Conservation (phyloP, 2,329 filamentous ascomycete species). For the Penicillium sp. region DNA sequence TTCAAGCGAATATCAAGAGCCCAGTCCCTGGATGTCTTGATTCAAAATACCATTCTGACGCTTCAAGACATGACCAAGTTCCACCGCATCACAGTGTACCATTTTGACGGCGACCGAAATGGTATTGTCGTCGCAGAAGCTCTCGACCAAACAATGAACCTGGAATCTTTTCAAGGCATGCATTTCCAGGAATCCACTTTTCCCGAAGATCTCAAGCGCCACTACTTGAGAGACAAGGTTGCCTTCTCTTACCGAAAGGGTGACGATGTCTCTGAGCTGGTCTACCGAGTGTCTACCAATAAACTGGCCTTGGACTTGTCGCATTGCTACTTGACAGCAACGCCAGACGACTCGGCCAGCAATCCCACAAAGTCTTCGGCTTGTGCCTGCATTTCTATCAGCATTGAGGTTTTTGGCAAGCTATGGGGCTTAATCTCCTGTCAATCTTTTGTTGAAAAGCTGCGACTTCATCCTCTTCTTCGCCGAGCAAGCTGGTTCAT, state of each 20-base stretch:
- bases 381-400: conserved; percentile 84
- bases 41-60: conserved; percentile 78
- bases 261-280: conserved; percentile 72
- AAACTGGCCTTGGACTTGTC: conserved; percentile 77
- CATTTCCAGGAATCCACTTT: conserved; percentile 87
- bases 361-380: conserved; percentile 65
- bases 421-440: conserved; percentile 86
- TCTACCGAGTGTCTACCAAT: conserved; percentile 75
- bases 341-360: conserved; percentile 80
- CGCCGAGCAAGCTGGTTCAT: conserved; percentile 88
- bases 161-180: conserved; percentile 79
- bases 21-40: conserved; percentile 68
- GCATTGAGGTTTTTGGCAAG: conserved; percentile 81
- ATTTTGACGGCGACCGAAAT: conserved; percentile 79
- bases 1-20: conserved; percentile 80
- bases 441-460: conserved; percentile 76
- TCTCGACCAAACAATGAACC: conserved; percentile 73
- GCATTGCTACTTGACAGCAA: conserved; percentile 78
- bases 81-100: conserved; percentile 87
- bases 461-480: conserved; percentile 84
- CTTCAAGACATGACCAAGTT: conserved; percentile 84
- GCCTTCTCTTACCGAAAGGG: conserved; percentile 81
- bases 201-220: conserved; percentile 76
- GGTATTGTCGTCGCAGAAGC: conserved; percentile 86
- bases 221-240: conserved; percentile 86